Conservation (phyloP, 2,329 filamentous ascomycete species). For the Thermoascus crustaceus region DNA sequence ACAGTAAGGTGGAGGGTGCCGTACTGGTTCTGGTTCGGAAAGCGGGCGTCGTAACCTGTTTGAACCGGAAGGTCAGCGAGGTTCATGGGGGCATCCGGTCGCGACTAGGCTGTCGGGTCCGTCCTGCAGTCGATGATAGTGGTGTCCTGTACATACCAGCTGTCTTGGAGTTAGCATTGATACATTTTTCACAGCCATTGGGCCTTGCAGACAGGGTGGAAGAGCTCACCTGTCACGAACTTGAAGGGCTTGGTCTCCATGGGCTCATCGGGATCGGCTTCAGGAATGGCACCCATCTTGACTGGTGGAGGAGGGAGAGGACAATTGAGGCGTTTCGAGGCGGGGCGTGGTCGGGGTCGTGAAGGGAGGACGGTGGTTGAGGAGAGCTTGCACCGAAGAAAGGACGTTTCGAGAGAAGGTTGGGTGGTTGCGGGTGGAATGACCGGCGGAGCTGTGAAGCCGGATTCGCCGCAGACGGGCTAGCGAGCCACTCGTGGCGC, state of each 20-base stretch:
- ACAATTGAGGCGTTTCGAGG: constrained; percentile 18
- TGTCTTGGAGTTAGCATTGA: constrained; percentile 37
- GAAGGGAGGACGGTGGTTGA: constrained; percentile 25
- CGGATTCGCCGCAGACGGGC: constrained; percentile 31
- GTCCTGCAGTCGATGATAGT: constrained; percentile 9
- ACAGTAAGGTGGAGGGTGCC: constrained; percentile 11
- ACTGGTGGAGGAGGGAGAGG: constrained; percentile 31
- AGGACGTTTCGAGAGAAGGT: constrained; percentile 16
- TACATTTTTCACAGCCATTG: constrained; percentile 20
- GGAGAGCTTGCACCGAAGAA: constrained; percentile 10
- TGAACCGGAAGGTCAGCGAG: constrained; percentile 25
- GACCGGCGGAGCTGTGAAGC: constrained; percentile 28
- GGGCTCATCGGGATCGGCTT: constrained; percentile 59
- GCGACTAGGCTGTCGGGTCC: constrained; percentile 7
- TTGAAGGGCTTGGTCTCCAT: constrained; percentile 99
- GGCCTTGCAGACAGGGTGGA: constrained; percentile 13
- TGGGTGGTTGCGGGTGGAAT: constrained; percentile 17
- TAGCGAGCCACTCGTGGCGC: constrained; percentile 30
- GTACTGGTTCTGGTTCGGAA: constrained; percentile 82
- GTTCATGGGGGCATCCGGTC: constrained; percentile 11
- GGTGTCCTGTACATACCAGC: constrained; percentile 39
- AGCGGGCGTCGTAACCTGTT: constrained; percentile 94
- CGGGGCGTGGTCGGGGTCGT: constrained; percentile 21
- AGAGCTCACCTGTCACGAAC: constrained; percentile 88
- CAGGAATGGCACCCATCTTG: constrained; percentile 74